Evolutionary conservation across 2,329 filamentous ascomycete species (phyloP), one percentile per base, ranked within the genome.

Genomic region (Aspergillus candidus): DNA sequence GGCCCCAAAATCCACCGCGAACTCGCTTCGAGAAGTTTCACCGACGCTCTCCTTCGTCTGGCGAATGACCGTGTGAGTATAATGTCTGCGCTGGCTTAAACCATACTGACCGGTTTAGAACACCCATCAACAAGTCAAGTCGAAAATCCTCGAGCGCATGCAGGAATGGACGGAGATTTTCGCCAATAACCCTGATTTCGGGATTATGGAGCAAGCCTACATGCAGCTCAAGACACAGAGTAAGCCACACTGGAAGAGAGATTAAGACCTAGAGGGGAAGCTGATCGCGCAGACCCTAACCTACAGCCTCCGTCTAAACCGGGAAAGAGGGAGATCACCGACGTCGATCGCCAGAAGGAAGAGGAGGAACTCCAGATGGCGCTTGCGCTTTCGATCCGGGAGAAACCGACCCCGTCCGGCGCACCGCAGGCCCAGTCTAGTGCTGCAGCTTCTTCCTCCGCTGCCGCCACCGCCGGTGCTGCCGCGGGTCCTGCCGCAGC

Each of bases 351-450:
- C 51, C 86, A 88, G 68, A 95, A 94, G 70, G 93, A 98, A 68
- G 93, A 98, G 49, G 90, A 97, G 40, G 93, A 98, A 69, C 73
- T 98, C 43, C 93, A 97, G 66, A 95, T 96, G 82, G 93, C 93
- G 2, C 76, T 98, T 38, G 90, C 86, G 59, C 75, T 98, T 60
- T 96, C 89, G 35, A 79, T 98, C 57, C 88, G 94, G 65, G 93
- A 98, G 49, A 91, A 94, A 60, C 65, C 72, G 31, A 62, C 70
- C 11, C 51, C 41, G 6, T 49, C 57, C 41, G 62, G 62, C 35
- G 58, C 66, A 10, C 62, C 67, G 10, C 62, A 71, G 31, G 57
- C 68, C 1, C 65, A 67, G 39, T 52, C 70, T 4, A 61, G 62
- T 31, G 53, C 59, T 33, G 59, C 70, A 22, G 51, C 66, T n/a